Evolutionary conservation across 2,329 filamentous ascomycete genomes (phyloP).

Genomic region (Colletotrichum neosansevieriae): DNA sequence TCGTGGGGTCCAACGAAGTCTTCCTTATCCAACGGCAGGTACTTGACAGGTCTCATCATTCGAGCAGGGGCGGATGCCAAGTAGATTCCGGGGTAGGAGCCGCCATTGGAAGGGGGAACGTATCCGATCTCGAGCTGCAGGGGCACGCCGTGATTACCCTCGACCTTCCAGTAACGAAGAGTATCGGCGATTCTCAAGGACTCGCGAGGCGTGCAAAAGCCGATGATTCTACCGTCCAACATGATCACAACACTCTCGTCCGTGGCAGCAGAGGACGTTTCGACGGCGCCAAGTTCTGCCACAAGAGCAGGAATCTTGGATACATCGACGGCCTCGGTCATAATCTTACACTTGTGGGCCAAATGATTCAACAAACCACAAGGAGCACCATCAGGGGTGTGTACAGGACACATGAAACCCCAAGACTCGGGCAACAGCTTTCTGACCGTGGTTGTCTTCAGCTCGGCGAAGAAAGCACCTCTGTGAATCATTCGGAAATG

Average conservation of each 20-base stretch:
- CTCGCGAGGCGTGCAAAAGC: constrained; percentile 89
- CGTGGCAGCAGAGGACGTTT: constrained; percentile 80
- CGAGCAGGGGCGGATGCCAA: constrained; percentile 87
- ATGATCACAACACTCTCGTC: constrained; percentile 90
- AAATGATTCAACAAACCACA: constrained; percentile 96
- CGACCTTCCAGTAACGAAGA: constrained; percentile 94
- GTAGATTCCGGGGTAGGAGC: constrained; percentile 97
- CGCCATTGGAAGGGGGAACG: constrained; percentile 86
- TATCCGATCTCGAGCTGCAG: constrained; percentile 91
- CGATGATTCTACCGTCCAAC: constrained; percentile 89
- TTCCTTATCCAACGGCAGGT: constrained; percentile 85
- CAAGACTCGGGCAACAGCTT: constrained; percentile 96
- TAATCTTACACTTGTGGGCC: constrained; percentile 92
- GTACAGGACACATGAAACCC: constrained; percentile 97
- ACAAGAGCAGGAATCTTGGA: constrained; percentile 81
- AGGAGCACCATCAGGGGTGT: constrained; percentile 95
- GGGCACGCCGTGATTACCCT: constrained; percentile 84
- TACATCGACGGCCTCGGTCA: constrained; percentile 80
- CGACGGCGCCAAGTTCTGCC: constrained; percentile 82
- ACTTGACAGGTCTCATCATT: constrained; percentile 93
- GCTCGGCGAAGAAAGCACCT: constrained; percentile 97
- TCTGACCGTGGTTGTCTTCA: constrained; percentile 96
- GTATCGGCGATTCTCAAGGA: constrained; percentile 86
- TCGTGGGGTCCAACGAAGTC: constrained; percentile 95
- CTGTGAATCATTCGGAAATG: constrained; percentile 99